phyloP scores from a whole-genome alignment of 2,329 filamentous ascomycete species.

The Cyanodermella asteris region DNA sequence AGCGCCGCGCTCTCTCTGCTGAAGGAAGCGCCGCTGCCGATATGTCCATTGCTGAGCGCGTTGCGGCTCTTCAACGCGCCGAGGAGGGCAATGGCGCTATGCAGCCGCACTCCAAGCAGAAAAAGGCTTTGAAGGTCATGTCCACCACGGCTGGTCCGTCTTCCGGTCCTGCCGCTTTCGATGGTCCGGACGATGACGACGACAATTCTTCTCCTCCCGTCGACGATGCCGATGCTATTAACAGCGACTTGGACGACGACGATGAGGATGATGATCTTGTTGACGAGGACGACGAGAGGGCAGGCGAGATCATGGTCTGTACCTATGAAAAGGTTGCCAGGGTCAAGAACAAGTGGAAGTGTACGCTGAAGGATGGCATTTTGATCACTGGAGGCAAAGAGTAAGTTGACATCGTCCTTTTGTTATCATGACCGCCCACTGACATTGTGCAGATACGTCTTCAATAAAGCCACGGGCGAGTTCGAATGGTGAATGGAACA shows the following conservation, averaged over 20 bases:
- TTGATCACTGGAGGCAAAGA: conserved; percentile 85
- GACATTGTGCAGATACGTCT: conserved; percentile 49
- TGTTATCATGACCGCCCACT: neutral
- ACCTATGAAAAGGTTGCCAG: conserved; percentile 98
- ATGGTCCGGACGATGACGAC: conserved; percentile 29
- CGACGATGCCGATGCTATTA: conserved; percentile 84
- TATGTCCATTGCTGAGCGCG: conserved; percentile 18
- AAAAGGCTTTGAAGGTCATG: conserved; percentile 14
- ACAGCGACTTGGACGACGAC: conserved; percentile 92
- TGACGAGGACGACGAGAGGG: conserved; percentile 66
- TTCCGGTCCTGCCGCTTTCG: conserved; percentile 18
- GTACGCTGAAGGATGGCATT: conserved; percentile 88
- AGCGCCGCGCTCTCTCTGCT: conserved; percentile 19
- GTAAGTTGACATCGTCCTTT: conserved; percentile 21
- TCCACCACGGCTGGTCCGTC: conserved; percentile 12
- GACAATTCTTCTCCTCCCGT: conserved; percentile 29
- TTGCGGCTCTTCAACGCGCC: conserved; percentile 19
- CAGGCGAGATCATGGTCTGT: conserved; percentile 86
- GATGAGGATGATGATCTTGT: conserved; percentile 72
- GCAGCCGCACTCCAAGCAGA: conserved; percentile 19
- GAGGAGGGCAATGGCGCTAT: conserved; percentile 25
- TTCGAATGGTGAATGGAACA: conserved; percentile 99
- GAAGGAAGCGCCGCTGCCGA: conserved; percentile 15
- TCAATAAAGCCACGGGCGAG: conserved; percentile 91
- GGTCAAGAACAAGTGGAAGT: conserved; percentile 99